These are phyloP conservation scores for Hypoxylon sp. DNA, from an alignment of 2,329 filamentous ascomycete genomes.

Conservation along the genomic window DNA sequence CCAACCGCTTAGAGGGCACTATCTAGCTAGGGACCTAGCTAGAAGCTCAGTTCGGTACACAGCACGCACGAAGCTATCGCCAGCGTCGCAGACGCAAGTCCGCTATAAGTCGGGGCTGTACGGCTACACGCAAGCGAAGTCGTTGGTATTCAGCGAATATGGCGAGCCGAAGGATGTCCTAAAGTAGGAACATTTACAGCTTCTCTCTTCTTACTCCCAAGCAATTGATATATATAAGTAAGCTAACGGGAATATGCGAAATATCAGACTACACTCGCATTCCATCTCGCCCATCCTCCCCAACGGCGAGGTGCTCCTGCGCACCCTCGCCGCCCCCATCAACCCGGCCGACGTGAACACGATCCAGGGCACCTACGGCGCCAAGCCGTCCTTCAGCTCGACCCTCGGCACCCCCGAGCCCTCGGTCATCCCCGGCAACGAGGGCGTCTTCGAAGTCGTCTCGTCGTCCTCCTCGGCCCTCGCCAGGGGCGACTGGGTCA, in stretches of 20 bases:
- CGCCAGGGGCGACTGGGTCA: slow-evolving; percentile 88
- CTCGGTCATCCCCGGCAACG: slow-evolving; percentile 85
- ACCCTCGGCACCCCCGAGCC: slow-evolving; percentile 81
- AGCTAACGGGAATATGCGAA: slow-evolving; percentile 8
- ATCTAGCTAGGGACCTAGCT: slow-evolving; percentile 14
- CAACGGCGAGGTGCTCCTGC: slow-evolving; percentile 74
- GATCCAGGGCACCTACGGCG: slow-evolving; percentile 95
- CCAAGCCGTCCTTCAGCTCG: slow-evolving; percentile 81
- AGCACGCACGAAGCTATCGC: slow-evolving; percentile 6
- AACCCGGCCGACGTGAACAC: slow-evolving; percentile 99
- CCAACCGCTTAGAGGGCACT: slow-evolving; percentile 32
- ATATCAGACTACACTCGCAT: slow-evolving; percentile 73
- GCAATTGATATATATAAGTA: not conserved
- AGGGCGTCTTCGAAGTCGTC: slow-evolving; percentile 92
- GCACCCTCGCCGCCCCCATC: slow-evolving; percentile 89
- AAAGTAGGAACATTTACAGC: slow-evolving; percentile 60
- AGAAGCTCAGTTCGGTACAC: slow-evolving; percentile 27
- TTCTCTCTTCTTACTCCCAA: not conserved
- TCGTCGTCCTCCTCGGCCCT: slow-evolving; percentile 70
- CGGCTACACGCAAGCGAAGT: slow-evolving; percentile 86
- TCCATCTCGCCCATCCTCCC: slow-evolving; percentile 82
- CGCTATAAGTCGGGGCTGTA: slow-evolving; percentile 72
- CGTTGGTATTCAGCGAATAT: slow-evolving; percentile 79
- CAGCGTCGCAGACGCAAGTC: slow-evolving; percentile 45
- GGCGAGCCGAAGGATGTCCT: slow-evolving; percentile 81